These are phyloP conservation scores for Sporothrix protearum DNA, from an alignment of 2,329 filamentous ascomycete species.

Conservation along the genomic window DNA sequence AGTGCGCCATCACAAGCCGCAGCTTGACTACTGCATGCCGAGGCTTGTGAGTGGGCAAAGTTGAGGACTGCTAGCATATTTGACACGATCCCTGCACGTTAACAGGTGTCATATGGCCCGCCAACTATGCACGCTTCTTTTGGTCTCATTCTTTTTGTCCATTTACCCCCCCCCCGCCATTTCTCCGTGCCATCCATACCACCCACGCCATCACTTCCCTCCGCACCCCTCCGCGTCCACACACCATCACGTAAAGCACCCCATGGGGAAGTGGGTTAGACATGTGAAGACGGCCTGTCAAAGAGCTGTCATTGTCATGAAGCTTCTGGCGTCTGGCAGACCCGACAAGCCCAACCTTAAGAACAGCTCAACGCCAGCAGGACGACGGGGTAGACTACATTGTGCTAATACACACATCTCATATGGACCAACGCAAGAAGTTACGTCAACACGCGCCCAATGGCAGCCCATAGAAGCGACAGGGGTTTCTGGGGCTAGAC, in stretches of 20 bases:
- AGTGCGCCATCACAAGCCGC: background rate
- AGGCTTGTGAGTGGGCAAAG: background rate
- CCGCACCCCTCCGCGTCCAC: background rate
- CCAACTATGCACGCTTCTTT: background rate
- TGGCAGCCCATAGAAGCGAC: background rate
- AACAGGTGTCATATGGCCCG: background rate
- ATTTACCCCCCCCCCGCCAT: background rate
- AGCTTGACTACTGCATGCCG: background rate
- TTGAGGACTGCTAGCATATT: background rate
- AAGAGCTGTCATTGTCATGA: background rate
- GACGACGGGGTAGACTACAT: background rate
- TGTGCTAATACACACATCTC: background rate
- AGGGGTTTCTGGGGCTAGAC: background rate
- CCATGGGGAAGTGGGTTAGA: conserved; percentile 5
- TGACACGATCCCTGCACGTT: background rate
- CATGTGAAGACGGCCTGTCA: conserved; percentile 3
- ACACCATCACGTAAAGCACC: background rate
- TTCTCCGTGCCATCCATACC: background rate
- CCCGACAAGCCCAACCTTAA: background rate
- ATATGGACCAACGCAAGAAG: background rate
- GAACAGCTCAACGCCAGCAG: background rate
- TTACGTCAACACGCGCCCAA: background rate
- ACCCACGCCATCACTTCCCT: background rate
- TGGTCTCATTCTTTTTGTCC: background rate
- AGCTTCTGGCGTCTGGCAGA: background rate